phyloP scores from a whole-genome alignment of 75 land plant genomes.

The Gnetum montanum region DNA sequence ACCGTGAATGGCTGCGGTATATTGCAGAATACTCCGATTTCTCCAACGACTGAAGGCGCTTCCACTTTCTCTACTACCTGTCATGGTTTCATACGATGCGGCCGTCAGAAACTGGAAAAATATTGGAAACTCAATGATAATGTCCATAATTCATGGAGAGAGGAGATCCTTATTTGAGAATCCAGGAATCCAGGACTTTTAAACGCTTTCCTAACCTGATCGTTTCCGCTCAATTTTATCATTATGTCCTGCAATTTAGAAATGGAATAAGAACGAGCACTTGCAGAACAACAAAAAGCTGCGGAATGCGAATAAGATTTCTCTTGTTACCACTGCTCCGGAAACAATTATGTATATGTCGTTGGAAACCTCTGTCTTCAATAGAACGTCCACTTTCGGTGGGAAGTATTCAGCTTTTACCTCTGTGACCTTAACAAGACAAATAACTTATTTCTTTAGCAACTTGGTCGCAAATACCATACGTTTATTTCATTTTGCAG shows the following conservation, averaged over 20 bases:
- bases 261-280: not conserved
- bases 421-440: constrained; percentile 13
- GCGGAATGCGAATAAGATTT: not conserved
- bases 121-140: no score
- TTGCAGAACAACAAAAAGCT: not conserved
- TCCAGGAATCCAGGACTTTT: no score
- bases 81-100: no score
- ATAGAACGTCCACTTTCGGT: constrained; percentile 14
- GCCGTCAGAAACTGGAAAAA: no score
- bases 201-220: constrained; percentile 7
- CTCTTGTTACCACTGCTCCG: constrained; percentile 12
- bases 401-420: constrained; percentile 21
- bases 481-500: no score
- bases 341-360: constrained; percentile 19
- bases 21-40: constrained; percentile 58
- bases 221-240: constrained; percentile 8
- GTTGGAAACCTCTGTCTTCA: constrained; percentile 15
- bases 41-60: constrained; percentile 66
- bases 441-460: no score
- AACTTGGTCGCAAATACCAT: not conserved
- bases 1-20: constrained; percentile 56
- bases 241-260: constrained; percentile 14
- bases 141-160: no score
- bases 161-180: no score
- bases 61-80: constrained; percentile 22